A percentile compares a stretch with the other conserved stretches of the same genome.
Conservation (phyloP, 1,139 yeast species). For the Geotrichum phurueaensis region DNA sequence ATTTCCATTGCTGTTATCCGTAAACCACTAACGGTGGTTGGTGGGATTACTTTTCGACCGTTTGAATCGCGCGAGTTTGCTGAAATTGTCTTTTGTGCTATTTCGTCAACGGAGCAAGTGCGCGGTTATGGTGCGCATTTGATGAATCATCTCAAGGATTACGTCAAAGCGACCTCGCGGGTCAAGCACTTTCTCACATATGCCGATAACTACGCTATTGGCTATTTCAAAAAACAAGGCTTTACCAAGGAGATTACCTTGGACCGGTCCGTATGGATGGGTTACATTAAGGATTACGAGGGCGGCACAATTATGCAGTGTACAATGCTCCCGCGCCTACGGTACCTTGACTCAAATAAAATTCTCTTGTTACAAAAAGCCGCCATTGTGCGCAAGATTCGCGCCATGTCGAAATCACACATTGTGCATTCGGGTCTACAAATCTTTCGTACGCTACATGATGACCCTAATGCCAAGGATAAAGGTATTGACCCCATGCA, state of each 20-base stretch:
- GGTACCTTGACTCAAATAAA: constrained; percentile 85
- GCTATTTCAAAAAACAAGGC: constrained; percentile 96
- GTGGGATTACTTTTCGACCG: constrained; percentile 95
- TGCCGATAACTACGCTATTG: constrained; percentile 98
- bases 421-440: constrained; percentile 76
- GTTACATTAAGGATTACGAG: constrained; percentile 95
- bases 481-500: constrained; percentile 56
- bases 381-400: constrained; percentile 78
- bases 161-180: constrained; percentile 82
- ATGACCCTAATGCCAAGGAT: constrained; percentile 37
- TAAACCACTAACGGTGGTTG: constrained; percentile 90
- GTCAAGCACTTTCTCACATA: constrained; percentile 86
- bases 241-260: constrained; percentile 90
- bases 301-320: constrained; percentile 99
- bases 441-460: constrained; percentile 45
- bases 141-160: constrained; percentile 95
- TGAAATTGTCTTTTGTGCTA: constrained; percentile 97
- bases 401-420: constrained; percentile 72
- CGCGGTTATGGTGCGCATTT: constrained; percentile 97
- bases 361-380: constrained; percentile 83
- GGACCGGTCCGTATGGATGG: constrained; percentile 91
- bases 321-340: constrained; percentile 77
- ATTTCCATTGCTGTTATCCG: constrained; percentile 92
- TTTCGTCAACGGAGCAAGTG: constrained; percentile 94
- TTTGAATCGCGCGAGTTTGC: constrained; percentile 88